These are phyloP conservation scores for Scleroderma citrinum DNA, from an alignment of 768 basidiomycete genomes.

Conservation along the genomic window DNA sequence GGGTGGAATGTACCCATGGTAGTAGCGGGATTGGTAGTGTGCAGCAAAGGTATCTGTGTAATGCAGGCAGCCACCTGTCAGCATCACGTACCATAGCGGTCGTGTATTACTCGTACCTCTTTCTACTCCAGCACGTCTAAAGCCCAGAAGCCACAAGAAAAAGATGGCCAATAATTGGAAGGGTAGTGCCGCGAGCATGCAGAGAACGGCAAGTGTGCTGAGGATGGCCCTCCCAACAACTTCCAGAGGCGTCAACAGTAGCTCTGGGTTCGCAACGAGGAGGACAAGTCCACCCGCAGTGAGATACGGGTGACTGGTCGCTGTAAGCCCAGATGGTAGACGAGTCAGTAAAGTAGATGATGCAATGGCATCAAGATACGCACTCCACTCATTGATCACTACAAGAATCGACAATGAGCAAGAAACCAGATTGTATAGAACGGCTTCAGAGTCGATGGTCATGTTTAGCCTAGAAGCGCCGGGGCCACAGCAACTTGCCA, in stretches of 20 bases:
- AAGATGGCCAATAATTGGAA: background rate
- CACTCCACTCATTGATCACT: background rate
- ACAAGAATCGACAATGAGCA: background rate
- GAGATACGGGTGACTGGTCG: slow-evolving; percentile 1
- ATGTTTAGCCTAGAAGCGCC: no score
- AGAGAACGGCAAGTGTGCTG: background rate
- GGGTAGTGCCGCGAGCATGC: background rate
- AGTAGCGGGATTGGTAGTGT: slow-evolving; percentile 3
- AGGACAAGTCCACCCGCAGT: background rate
- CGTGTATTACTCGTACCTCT: background rate
- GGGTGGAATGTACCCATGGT: slow-evolving; percentile 5
- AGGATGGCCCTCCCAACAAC: background rate
- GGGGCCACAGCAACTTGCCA: no score
- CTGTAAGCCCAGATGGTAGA: background rate
- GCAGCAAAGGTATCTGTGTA: slow-evolving; percentile 6
- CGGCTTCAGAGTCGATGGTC: background rate
- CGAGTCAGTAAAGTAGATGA: background rate
- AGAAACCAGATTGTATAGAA: background rate
- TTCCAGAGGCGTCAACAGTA: background rate
- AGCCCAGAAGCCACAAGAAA: background rate
- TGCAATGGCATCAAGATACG: background rate
- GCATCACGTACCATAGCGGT: background rate
- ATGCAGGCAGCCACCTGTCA: background rate
- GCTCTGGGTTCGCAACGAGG: background rate
- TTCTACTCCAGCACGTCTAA: background rate